These are phyloP conservation scores for Ophiobolus disseminans DNA, from an alignment of 2,329 filamentous ascomycete species.

Conservation along the genomic window DNA sequence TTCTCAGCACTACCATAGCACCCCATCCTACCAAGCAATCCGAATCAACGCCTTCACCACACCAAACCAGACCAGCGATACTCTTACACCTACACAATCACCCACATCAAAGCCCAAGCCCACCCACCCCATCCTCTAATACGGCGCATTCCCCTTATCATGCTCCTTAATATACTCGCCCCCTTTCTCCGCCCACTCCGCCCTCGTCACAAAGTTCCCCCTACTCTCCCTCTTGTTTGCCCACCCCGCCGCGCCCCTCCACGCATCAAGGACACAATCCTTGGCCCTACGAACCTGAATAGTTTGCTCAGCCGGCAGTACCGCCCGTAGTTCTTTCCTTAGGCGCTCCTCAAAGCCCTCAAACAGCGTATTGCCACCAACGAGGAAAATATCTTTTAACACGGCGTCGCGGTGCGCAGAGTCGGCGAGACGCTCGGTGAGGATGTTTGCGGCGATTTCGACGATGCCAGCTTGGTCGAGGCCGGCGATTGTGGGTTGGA, in stretches of 20 bases:
- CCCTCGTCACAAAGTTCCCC: slow-evolving; percentile 72
- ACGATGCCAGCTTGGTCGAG: slow-evolving; percentile 92
- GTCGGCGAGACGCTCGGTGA: slow-evolving; percentile 76
- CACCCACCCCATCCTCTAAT: not conserved
- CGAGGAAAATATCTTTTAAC: slow-evolving; percentile 87
- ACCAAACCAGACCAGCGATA: too few relatives aligned
- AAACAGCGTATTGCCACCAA: slow-evolving; percentile 91
- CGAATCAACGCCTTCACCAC: too few relatives aligned
- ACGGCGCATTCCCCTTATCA: slow-evolving; percentile 51
- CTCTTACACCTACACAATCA: too few relatives aligned
- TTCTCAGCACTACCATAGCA: too few relatives aligned
- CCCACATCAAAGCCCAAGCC: too few relatives aligned
- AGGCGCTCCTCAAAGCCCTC: slow-evolving; percentile 85
- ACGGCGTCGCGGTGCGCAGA: slow-evolving; percentile 69
- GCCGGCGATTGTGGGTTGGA: slow-evolving; percentile 89
- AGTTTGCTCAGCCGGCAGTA: slow-evolving; percentile 73
- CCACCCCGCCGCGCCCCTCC: slow-evolving; percentile 92
- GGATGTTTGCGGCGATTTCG: slow-evolving; percentile 89
- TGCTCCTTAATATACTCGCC: slow-evolving; percentile 87
- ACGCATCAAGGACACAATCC: slow-evolving; percentile 84
- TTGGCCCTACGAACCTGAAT: slow-evolving; percentile 75
- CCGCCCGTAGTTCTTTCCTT: slow-evolving; percentile 70
- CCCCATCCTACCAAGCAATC: too few relatives aligned
- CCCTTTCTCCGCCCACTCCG: slow-evolving; percentile 92
- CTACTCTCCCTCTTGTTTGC: slow-evolving; percentile 67